These are phyloP conservation scores for Geotrichum klebahnii DNA, from an alignment of 1,139 yeast genomes.

Conservation along the genomic window DNA sequence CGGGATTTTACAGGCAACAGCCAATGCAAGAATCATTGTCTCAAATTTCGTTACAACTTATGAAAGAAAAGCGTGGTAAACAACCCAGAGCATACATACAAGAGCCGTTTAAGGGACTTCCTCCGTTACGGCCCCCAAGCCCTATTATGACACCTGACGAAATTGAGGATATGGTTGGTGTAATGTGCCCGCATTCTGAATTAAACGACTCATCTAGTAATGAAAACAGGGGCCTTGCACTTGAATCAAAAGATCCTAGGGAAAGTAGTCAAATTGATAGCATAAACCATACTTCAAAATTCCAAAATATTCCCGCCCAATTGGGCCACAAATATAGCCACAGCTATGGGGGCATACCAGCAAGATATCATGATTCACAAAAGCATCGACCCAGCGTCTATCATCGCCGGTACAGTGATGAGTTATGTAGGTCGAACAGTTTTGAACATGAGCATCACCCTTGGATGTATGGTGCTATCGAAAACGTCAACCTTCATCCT, in stretches of 20 bases:
- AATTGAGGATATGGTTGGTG: neutral
- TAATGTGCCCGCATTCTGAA: neutral
- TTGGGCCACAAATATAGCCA: neutral
- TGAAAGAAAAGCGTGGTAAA: neutral
- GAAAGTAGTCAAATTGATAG: too few relatives aligned
- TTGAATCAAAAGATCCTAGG: too few relatives aligned
- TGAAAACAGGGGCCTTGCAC: too few relatives aligned
- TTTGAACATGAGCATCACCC: too few relatives aligned
- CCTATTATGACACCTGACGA: neutral
- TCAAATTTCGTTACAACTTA: neutral
- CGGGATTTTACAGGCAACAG: neutral
- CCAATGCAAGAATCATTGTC: conserved; percentile 1
- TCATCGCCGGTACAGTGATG: neutral
- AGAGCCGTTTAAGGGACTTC: neutral
- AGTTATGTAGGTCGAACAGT: too few relatives aligned
- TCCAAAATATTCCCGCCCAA: too few relatives aligned
- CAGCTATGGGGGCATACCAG: neutral
- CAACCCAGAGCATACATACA: neutral
- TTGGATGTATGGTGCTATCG: too few relatives aligned
- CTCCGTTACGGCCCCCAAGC: neutral
- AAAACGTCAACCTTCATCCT: too few relatives aligned
- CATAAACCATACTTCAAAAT: too few relatives aligned
- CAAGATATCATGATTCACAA: neutral
- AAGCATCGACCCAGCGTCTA: neutral
- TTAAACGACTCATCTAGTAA: neutral